Base-by-base conservation (phyloP, 2,329 filamentous ascomycete species). In the Elsinoe australis region DNA sequence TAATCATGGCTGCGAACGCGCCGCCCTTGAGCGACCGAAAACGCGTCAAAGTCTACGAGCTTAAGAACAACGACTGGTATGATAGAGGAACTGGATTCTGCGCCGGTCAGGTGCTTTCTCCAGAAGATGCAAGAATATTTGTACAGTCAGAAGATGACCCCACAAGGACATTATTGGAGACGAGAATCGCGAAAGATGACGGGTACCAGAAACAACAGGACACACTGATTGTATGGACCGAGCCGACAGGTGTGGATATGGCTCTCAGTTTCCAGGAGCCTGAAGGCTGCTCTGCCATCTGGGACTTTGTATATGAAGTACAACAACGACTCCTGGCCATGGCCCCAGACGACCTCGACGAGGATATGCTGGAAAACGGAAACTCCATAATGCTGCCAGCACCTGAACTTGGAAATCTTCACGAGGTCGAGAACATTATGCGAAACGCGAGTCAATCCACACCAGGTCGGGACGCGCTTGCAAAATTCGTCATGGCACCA, bases 31-130 rank as follows among this genome's bases (percentile, higher is more conserved):
- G 69, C 59, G 71, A 73, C 60, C 69, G 69, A 61, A 74, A 72
- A 63, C 71, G 92, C 75, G 92, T 96, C 69, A 98, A 98, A 75
- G 92, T 98, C 65, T 98, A 98, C 69, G 92, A 96, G 73, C 78
- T 98, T 61, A 87, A 87, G 67, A 88, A 95, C 71, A 95, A 94
- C 76, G 92, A 96, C 79, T 98, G 92, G 92, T 95, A 90, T 65
- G 92, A 98, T 70, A 79, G 90, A 61, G 92, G 92, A 55, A 98
- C 92, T 39, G 92, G 92, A 54, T 95, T 95, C 67, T 96, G 92
- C 67, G 86, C 80, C 52, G 88, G 89, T 39, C 76, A 81, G 55
- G 78, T 85, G 55, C 70, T 82, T 54, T 76, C 81, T 52, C 69
- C 84, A 67, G 87, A 90, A 67, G 87, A 94, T 63, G 85, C 88